A percentile compares a stretch with the other conserved stretches of the same genome.
These are phyloP conservation scores for Skeletonema menzelii DNA, from an alignment of 108 stramenopile genomes.

Conservation along the genomic window DNA sequence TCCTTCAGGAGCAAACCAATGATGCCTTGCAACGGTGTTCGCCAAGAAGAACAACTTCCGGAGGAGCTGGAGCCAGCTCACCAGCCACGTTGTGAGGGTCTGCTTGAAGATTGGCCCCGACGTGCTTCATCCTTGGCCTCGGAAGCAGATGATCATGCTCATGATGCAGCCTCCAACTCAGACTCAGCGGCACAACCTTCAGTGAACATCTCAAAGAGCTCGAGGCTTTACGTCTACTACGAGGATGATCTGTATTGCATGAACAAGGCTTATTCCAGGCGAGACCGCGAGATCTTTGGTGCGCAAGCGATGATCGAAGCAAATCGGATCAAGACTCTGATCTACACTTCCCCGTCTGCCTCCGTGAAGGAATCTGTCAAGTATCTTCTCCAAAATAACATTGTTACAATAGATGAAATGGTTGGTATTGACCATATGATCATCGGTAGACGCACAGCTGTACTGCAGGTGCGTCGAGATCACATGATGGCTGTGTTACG, in stretches of 20 bases:
- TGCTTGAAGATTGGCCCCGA: not conserved
- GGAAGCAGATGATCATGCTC: not conserved
- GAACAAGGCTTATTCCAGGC: not conserved
- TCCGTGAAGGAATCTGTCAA: not conserved
- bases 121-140: not conserved
- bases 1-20: not conserved
- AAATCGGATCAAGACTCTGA: not conserved
- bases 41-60: not conserved
- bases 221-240: not conserved
- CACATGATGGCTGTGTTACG: not conserved
- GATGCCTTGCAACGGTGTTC: not conserved
- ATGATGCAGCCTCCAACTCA: not conserved
- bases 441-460: not conserved
- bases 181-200: not conserved
- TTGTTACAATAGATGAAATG: not conserved
- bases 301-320: not conserved
- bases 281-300: not conserved
- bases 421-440: not conserved
- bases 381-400: not conserved
- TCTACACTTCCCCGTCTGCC: not conserved
- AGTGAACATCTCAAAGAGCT: not conserved
- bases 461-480: not conserved
- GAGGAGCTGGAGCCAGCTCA: too few species aligned
- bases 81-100: not conserved
- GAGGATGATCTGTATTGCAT: not conserved